These are phyloP conservation scores for Citrus mangshanensis DNA, from an alignment of 345 rosid genomes.

Conservation along the genomic window DNA sequence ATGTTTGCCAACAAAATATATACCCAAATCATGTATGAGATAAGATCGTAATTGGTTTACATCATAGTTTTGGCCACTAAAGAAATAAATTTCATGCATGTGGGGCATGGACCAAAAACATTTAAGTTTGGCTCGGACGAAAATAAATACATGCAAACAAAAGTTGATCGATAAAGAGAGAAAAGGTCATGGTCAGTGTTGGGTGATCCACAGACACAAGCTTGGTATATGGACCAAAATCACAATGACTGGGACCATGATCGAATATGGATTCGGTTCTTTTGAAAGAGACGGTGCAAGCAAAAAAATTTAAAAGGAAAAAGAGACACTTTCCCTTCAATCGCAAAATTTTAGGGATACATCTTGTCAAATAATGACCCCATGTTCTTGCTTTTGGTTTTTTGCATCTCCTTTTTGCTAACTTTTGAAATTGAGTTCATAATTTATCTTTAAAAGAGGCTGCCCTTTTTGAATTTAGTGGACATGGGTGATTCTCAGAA, in stretches of 20 bases:
- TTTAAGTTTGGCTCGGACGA: constrained; percentile 16
- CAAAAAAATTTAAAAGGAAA: background rate
- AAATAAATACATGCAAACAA: constrained; percentile 29
- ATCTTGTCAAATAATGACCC: background rate
- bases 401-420: background rate
- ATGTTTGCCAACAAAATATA: background rate
- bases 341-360: constrained; percentile 7
- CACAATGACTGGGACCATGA: constrained; percentile 20
- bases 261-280: background rate
- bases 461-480: background rate
- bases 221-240: constrained; percentile 20
- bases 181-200: constrained; percentile 38
- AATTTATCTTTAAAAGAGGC: background rate
- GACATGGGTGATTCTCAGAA: background rate
- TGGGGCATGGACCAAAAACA: constrained; percentile 17
- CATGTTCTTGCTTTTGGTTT: background rate
- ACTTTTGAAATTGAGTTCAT: background rate
- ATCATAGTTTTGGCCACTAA: background rate
- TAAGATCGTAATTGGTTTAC: background rate
- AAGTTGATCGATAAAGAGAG: constrained; percentile 27
- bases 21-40: constrained; percentile 7
- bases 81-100: constrained; percentile 13
- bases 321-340: background rate
- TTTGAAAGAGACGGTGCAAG: constrained; percentile 16
- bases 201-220: constrained; percentile 60